Base-by-base conservation (phyloP, 208 protist species). In the Leishmania aethiopica region DNA sequence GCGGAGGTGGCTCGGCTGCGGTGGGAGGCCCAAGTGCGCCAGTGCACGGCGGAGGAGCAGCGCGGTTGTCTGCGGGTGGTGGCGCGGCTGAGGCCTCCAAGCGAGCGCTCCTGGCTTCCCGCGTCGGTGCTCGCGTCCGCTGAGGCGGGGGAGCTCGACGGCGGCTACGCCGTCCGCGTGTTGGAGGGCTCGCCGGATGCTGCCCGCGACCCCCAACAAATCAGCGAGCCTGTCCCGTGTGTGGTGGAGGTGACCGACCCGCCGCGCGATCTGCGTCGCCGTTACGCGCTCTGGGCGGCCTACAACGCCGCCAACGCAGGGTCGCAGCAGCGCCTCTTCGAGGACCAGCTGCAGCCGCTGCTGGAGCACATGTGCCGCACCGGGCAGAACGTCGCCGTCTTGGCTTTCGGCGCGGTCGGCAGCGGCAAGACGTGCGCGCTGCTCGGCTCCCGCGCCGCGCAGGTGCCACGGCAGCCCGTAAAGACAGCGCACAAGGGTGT, bases 351-450 rank as follows among this genome's bases (percentile, higher is more conserved):
- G 40, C 75, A 77, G 67, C 86, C 86, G 25, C 77, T 89, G 77
- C 64, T 89, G 77, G 83, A 84, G 79, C 77, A 85, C 79, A 86
- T 89, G 82, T 89, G 82, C 79, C 75, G 51, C 66, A 80, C 77
- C 0, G 82, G 82, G 32, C 76, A 86, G 64, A 57, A 89, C 80
- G 85, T 90, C 15, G 91, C 83, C 22, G 83, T 97, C 25, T 42
- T 96, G 42, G 92, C 91, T 3, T 92, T 92, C 70, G 94, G 94
- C 8, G 83, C 92, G 42, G 93, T 91, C 17, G 91, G 92, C 47
- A 89, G 81, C 62, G 94, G 94, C 45, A 97, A 97, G 77, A 95
- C 90, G 22, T 85, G 91, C 81, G 92, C 92, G 25, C 94, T 95
- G 47, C n/a, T 94, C 3, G 93, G 93, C 25, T 57, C 59, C 5